Base-by-base conservation (phyloP, 495 filamentous ascomycete species). In the Penicillium egyptiacum region DNA sequence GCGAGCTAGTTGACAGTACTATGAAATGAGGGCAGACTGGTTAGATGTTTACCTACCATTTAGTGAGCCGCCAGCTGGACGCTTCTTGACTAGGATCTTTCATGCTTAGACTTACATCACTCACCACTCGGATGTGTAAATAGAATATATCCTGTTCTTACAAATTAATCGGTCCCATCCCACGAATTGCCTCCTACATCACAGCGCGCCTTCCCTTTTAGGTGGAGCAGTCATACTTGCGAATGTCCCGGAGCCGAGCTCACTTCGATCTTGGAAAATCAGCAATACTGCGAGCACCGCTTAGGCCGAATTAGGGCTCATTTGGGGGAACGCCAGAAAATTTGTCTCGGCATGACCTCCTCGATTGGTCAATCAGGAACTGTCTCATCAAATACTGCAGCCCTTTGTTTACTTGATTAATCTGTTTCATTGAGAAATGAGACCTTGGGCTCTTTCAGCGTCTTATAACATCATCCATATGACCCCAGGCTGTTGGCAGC, bases 1-100 rank as follows among this genome's bases (percentile, higher is more conserved):
- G 91, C 64, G 93, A 97, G 66, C 71, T 98, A 71, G 88, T 95
- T 40, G 89, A 94, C 73, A 84, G 84, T 69, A 95, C 89, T 35
- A 86, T 91, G 75, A 83, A 81, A 71, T 88, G 69, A 82, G 53
- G 16, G 41, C 17, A 14, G 12, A 35, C 22, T 55, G 17, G n/a
- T 19, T 26, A 9, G 16, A 43, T 53, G 37, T 53, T 11, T 31
- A 39, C 20, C 16, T 46, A 23, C 23, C 30, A 46, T 37, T 20
- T 25, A 39, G 28, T 35, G 14, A 25, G 50, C 39, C 8, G 14
- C 47, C 12, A 9, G 10, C 17, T 37, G 19, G 12, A 23, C 30
- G 12, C 12, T 43, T 19, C 10, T 5, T 26, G 28, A 30, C 11
- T 46, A 6, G 3, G 17, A 33, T 41, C 14, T 54, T n/a, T 45